Evolutionary conservation across 192 early-diverging fungal species (phyloP).

Genomic region (Chytriomyces hyalinus): DNA sequence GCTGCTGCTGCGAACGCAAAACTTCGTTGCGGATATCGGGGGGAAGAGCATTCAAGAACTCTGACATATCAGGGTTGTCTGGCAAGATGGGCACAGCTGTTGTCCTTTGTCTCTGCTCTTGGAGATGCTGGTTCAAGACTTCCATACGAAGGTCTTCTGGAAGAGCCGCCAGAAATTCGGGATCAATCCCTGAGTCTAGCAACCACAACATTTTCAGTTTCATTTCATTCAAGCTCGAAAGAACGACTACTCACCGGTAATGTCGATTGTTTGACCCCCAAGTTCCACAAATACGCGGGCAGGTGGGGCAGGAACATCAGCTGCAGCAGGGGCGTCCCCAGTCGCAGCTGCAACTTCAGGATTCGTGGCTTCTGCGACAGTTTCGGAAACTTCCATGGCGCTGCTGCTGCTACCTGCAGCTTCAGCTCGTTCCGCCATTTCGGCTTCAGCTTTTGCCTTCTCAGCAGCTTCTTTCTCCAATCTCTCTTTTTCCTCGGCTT

Average conservation of each 20-base stretch:
- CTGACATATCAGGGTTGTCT: conserved; percentile 39
- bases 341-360: conserved; percentile 2
- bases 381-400: conserved; percentile 35
- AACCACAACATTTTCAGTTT: conserved; percentile 1
- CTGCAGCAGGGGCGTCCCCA: conserved; percentile 13
- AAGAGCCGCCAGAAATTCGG: conserved; percentile 89
- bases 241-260: conserved; percentile 65
- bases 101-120: conserved; percentile 54
- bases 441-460: conserved; percentile 19
- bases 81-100: conserved; percentile 34
- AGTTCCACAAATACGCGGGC: conserved; percentile 63
- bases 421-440: conserved; percentile 14
- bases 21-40: conserved; percentile 89
- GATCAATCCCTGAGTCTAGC: conserved; percentile 84
- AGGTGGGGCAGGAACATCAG: conserved; percentile 36
- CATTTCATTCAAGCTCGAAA: conserved; percentile 16
- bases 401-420: conserved; percentile 35
- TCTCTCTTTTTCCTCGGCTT: conserved; percentile 43
- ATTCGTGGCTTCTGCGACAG: conserved; percentile 26
- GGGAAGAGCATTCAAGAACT: conserved; percentile 93
- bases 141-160: conserved; percentile 94
- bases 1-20: conserved; percentile 71
- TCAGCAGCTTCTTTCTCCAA: conserved; percentile 20
- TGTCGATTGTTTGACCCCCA: conserved; percentile 82
- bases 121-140: conserved; percentile 83